Base-by-base conservation (phyloP, 2,329 filamentous ascomycete species). In the Geosmithia putterillii region DNA sequence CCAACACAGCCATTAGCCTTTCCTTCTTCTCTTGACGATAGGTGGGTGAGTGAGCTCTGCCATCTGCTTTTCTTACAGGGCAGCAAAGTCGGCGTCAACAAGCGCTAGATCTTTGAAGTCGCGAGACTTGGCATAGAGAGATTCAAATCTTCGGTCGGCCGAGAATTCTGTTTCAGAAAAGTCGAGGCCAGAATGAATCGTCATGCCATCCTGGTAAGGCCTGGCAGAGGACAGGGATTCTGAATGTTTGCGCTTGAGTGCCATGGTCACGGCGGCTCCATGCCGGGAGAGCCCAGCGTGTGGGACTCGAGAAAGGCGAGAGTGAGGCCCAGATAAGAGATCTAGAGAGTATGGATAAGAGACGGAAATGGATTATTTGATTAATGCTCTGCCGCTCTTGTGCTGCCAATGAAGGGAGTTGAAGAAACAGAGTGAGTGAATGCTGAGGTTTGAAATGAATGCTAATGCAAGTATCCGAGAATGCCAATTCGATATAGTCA, bases 91-190 rank as follows among this genome's bases (percentile, higher is more conserved):
- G 0, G 61, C 44, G 46, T 74, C 67, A 14, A 62, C 50, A 1
- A 53, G 52, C 0, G 63, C 63, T 1, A 74, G 53, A 7, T 60
- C 52, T n/a, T 57, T 57, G 43, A 74, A 74, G 47, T 71, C 62
- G 2, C 63, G 59, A 1, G 65, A 56, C 2, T 53, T 56, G 0
- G 50, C 44, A 49, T 72, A 74, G 0, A 74, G 54, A 5, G 58
- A 48, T n/a, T 35, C 8, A 19, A 35, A 42, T 32, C 34, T 5
- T 25, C 10, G 7, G 22, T 41, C 25, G 28, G 39, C 15, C 3
- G 21, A 9, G 19, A 23, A 7, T 5, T n/a, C 5, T 21, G 38
- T 40, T 17, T 22, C 19, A 19, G 38, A 12, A 18, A 9, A 38
- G 36, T 18, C 36, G 17, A 38, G 10, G 36, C 12, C 36, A 18